These are phyloP conservation scores for Monosporascus sp. DNA, from an alignment of 2,329 filamentous ascomycete genomes.

Conservation along the genomic window DNA sequence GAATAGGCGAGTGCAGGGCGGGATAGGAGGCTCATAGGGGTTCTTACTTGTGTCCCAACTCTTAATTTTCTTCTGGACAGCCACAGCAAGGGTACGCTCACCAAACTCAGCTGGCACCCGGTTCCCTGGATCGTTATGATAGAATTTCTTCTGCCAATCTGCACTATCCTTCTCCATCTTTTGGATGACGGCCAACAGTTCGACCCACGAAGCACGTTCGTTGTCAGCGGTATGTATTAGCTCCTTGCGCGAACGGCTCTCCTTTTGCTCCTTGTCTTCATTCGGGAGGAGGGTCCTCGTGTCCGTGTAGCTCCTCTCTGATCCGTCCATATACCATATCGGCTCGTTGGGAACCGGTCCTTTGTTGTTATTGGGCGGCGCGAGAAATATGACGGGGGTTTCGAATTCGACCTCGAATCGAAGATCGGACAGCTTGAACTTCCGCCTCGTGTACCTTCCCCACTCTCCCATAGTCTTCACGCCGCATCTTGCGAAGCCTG, in stretches of 20 bases:
- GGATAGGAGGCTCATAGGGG: not conserved
- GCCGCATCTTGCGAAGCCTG: slow-evolving; percentile 4
- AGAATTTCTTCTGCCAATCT: slow-evolving; percentile 16
- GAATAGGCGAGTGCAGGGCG: not conserved
- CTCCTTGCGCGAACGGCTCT: slow-evolving; percentile 3
- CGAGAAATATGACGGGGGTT: slow-evolving; percentile 17
- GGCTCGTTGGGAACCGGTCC: slow-evolving; percentile 8
- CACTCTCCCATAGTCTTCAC: slow-evolving; percentile 15
- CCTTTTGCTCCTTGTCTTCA: slow-evolving; percentile 2
- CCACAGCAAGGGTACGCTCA: slow-evolving; percentile 12
- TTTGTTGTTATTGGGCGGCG: slow-evolving; percentile 9
- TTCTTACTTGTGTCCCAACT: slow-evolving; percentile 17
- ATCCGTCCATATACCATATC: slow-evolving; percentile 14
- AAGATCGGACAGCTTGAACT: slow-evolving; percentile 12
- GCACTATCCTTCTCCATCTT: slow-evolving; percentile 24
- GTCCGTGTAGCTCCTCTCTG: slow-evolving; percentile 9
- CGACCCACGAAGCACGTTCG: slow-evolving; percentile 31
- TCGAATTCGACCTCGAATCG: slow-evolving; percentile 19
- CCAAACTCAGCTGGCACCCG: not conserved
- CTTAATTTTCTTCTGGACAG: slow-evolving; percentile 12
- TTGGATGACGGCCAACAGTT: slow-evolving; percentile 25
- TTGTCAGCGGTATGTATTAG: slow-evolving; percentile 30
- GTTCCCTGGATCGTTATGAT: not conserved
- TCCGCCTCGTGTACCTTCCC: slow-evolving; percentile 9
- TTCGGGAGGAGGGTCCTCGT: slow-evolving; percentile 7